These are phyloP conservation scores for Pseudogymnoascus sp. DNA, from an alignment of 2,329 filamentous ascomycete genomes.

Conservation along the genomic window DNA sequence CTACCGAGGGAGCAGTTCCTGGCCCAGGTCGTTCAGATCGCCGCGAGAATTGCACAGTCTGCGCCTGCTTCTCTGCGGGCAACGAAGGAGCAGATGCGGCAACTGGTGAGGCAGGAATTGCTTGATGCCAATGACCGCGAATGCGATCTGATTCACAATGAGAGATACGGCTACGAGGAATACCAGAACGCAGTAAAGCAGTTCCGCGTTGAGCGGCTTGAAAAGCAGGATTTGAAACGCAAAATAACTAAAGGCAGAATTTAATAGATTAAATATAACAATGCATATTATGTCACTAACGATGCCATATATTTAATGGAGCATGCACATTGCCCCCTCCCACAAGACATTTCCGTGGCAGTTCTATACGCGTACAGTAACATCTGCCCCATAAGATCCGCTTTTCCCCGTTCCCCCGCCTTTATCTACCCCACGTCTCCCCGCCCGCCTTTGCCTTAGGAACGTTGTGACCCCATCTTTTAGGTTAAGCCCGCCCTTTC, in stretches of 20 bases:
- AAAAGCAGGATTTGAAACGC: conserved; percentile 11
- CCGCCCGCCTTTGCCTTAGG: not conserved
- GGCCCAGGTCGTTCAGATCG: conserved; percentile 16
- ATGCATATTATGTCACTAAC: not conserved
- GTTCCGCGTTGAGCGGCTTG: conserved; percentile 12
- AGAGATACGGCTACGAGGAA: conserved; percentile 15
- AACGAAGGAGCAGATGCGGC: conserved; percentile 21
- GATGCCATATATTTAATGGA: not conserved
- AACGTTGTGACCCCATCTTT: not conserved
- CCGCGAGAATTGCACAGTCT: conserved; percentile 14
- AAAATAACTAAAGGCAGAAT: conserved; percentile 11
- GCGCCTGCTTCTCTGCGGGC: conserved; percentile 16
- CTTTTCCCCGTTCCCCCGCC: not conserved
- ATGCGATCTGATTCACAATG: conserved; percentile 12
- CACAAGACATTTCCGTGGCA: no score
- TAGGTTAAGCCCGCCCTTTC: not conserved
- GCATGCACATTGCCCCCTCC: not conserved
- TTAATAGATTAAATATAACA: not conserved
- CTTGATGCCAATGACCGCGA: conserved; percentile 18
- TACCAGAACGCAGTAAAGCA: conserved; percentile 11
- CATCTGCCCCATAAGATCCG: not conserved
- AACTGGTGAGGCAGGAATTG: conserved; percentile 16
- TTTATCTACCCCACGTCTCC: not conserved
- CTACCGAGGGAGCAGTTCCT: conserved; percentile 18
- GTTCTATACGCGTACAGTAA: not conserved